phyloP scores from a whole-genome alignment of 208 protist genomes.

The Balamuthia mandrillaris region DNA sequence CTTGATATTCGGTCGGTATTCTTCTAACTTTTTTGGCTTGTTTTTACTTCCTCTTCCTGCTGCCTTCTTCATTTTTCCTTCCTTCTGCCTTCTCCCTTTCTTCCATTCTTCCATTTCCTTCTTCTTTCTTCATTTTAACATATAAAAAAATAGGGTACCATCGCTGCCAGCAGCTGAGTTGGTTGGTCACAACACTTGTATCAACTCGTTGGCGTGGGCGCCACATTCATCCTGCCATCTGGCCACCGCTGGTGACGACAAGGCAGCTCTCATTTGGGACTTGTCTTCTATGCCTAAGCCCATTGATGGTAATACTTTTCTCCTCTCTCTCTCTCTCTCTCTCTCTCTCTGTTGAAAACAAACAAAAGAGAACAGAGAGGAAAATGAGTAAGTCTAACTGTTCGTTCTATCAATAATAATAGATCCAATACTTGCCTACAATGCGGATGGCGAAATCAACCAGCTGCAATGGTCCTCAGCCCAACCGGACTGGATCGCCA shows the following conservation, averaged over 20 bases:
- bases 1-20: constrained; percentile 94
- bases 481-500: constrained; percentile 78
- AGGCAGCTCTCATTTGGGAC: constrained; percentile 96
- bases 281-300: constrained; percentile 44
- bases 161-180: constrained; percentile 64
- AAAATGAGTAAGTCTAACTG: too few relatives aligned
- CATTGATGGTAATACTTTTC: not conserved
- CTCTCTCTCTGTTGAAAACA: too few relatives aligned
- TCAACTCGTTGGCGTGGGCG: constrained; percentile 92
- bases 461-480: constrained; percentile 75
- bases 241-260: constrained; percentile 91
- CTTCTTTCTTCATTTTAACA: too few relatives aligned
- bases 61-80: too few relatives aligned
- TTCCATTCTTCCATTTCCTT: too few relatives aligned
- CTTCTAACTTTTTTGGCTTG: too few relatives aligned
- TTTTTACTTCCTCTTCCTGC: too few relatives aligned
- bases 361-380: too few relatives aligned
- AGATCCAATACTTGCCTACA: constrained; percentile 79
- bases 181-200: constrained; percentile 76
- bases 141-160: too few relatives aligned
- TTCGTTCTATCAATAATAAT: too few relatives aligned
- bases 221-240: constrained; percentile 71
- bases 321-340: too few relatives aligned
- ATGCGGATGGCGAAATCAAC: constrained; percentile 78
- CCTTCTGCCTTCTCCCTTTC: too few relatives aligned